These are phyloP conservation scores for Sordariomycetes sp. DNA, from an alignment of 2,329 filamentous ascomycete species.

Conservation along the genomic window DNA sequence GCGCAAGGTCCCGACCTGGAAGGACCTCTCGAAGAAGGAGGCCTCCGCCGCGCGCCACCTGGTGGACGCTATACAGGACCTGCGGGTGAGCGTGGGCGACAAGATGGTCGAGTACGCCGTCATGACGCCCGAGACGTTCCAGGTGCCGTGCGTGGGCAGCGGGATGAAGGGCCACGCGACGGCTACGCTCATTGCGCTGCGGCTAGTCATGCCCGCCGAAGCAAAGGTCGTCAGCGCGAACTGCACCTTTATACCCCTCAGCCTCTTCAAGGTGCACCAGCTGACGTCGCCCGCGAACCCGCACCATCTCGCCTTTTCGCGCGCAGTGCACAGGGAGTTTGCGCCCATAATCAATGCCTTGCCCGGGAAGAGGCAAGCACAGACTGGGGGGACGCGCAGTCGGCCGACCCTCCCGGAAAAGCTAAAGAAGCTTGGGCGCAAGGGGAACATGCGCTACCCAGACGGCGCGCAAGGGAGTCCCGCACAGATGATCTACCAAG, in stretches of 20 bases:
- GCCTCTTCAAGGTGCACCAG: constrained; percentile 54
- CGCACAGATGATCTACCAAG: constrained; percentile 9
- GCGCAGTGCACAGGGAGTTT: constrained; percentile 48
- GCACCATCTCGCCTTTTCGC: constrained; percentile 45
- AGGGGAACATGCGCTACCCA: constrained; percentile 7
- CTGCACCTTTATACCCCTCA: constrained; percentile 46
- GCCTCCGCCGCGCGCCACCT: constrained; percentile 31
- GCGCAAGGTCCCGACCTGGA: constrained; percentile 21
- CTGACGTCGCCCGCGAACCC: constrained; percentile 40
- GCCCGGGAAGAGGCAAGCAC: background rate
- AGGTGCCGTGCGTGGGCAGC: constrained; percentile 20
- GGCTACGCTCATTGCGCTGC: constrained; percentile 35
- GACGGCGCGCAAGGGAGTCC: constrained; percentile 17
- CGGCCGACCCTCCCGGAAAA: background rate
- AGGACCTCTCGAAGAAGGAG: constrained; percentile 22
- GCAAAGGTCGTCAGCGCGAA: constrained; percentile 33
- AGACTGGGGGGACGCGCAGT: background rate
- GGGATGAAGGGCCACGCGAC: background rate
- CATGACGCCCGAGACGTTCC: constrained; percentile 26
- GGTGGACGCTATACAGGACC: constrained; percentile 22
- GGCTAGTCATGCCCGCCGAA: constrained; percentile 49
- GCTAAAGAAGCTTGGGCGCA: background rate
- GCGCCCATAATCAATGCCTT: constrained; percentile 27
- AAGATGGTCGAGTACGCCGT: constrained; percentile 30
- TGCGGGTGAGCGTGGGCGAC: constrained; percentile 28